Evolutionary conservation across 805 yeast genomes (phyloP).

Genomic region (Myxozyma kluyveri): DNA sequence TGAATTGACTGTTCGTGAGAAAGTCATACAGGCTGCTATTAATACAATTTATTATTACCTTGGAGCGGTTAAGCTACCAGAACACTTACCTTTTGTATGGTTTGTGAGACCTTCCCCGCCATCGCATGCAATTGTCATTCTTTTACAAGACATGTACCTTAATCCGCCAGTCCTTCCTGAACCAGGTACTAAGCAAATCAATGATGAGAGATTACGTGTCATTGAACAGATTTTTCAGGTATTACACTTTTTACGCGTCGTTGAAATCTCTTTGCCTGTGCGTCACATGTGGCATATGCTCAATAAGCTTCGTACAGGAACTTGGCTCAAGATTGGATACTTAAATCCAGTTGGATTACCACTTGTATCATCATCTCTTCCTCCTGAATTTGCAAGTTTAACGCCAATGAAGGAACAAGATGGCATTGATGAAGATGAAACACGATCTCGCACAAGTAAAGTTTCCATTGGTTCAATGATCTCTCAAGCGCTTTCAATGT

Average conservation of each 20-base stretch:
- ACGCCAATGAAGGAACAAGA: not conserved
- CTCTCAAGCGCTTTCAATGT: not conserved
- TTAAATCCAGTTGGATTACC: conserved; percentile 20
- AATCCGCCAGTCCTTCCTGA: conserved; percentile 8
- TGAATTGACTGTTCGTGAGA: conserved; percentile 7
- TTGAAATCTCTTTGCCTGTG: conserved; percentile 11
- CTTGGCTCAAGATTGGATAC: conserved; percentile 20
- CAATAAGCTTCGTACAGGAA: conserved; percentile 21
- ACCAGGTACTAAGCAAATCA: not conserved
- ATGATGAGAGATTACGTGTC: conserved; percentile 11
- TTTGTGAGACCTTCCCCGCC: conserved; percentile 14
- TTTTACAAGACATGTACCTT: conserved; percentile 18
- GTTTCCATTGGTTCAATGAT: not conserved
- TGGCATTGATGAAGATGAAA: not conserved
- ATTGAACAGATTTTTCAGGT: conserved; percentile 10
- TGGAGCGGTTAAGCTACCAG: conserved; percentile 12
- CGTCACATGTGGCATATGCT: conserved; percentile 13
- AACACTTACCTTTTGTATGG: conserved; percentile 16
- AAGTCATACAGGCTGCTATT: conserved; percentile 13
- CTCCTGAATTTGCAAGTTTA: conserved; percentile 14
- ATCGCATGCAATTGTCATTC: conserved; percentile 18
- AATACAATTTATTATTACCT: conserved; percentile 15
- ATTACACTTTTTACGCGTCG: conserved; percentile 12
- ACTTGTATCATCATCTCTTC: conserved; percentile 9
- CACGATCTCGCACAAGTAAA: not conserved